Conservation (phyloP, 176 grass and related monocot species). For the Guadua angustifolia region DNA sequence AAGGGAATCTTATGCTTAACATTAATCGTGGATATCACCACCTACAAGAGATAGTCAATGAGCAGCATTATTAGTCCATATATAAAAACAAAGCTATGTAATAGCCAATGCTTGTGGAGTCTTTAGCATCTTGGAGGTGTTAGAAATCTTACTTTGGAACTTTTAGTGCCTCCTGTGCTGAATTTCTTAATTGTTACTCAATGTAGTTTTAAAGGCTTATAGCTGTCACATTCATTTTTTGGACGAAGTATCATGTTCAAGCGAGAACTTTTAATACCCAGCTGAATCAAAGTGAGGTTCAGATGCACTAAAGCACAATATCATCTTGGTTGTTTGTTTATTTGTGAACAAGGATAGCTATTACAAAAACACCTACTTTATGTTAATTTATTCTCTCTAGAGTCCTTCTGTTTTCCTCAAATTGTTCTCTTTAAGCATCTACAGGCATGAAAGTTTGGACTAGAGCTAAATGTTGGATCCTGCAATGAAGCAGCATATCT, state of each 20-base stretch:
- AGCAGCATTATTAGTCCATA: conserved; percentile 14
- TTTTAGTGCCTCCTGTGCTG: not conserved
- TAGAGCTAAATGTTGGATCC: not conserved
- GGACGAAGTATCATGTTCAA: conserved; percentile 15
- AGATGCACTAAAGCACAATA: not conserved
- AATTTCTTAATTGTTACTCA: conserved; percentile 21
- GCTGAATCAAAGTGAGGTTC: conserved; percentile 28
- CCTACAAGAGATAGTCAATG: conserved; percentile 23
- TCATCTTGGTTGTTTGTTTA: conserved; percentile 35
- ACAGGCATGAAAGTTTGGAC: not conserved
- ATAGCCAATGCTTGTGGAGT: conserved; percentile 28
- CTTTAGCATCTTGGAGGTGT: conserved; percentile 46
- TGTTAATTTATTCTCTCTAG: conserved; percentile 30
- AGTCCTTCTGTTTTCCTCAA: not conserved
- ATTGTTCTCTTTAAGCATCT: not conserved
- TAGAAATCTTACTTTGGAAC: conserved; percentile 14
- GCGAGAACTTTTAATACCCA: conserved; percentile 8
- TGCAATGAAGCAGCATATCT: not conserved
- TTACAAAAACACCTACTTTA: conserved; percentile 9
- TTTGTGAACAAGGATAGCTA: not conserved
- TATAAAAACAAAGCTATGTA: conserved; percentile 21
- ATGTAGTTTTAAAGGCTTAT: not conserved
- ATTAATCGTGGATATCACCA: conserved; percentile 44
- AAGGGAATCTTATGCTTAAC: conserved; percentile 28
- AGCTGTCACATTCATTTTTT: conserved; percentile 27